Base-by-base conservation (phyloP, 805 yeast species). In the Pichia ethanolica region DNA sequence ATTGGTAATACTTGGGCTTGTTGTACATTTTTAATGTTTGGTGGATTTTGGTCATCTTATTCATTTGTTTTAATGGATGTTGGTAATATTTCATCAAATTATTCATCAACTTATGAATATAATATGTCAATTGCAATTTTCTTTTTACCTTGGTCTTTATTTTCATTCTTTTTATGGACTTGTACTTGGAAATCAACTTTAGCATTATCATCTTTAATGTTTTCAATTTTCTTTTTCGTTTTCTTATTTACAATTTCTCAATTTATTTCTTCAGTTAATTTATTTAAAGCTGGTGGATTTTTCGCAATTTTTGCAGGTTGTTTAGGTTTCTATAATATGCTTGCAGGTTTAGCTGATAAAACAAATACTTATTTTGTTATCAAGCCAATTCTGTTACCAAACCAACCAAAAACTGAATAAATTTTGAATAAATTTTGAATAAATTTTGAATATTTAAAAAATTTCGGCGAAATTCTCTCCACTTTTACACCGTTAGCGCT, bases 301-400 rank as follows among this genome's bases (percentile, higher is more conserved):
- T 61, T 74, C 53, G 75, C 78, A 12, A 52, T 74, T 40, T 51
- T 74, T 32, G 65, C 74, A 34, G 70, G 78, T 4, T 53, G 73
- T 8, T 41, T 66, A 20, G 81, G 78, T 0, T 71, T 74, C 61
- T 77, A 73, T 56, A 72, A 72, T 54, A 71, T 73, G 50, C 72
- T 65, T 57, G 75, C 77, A 1, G 79, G 79, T 52, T 62, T 68
- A 43, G 72, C 74, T 1, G 79, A 75, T 49, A 62, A 63, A 12
- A 74, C 78, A 48, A 86, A 83, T 67, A 72, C 83, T 38, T 85
- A 82, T 62, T 54, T 83, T 54, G 67, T 69, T 14, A 65, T 79
- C 45, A 69, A 70, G 49, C 78, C 86, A 20, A 47, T 72, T 46
- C 75, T 64, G 58, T 61, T 79, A 67, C 81, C 82, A 37, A 71